Percentiles rank a stretch among this genome's conserved stretches.
Evolutionary conservation across 257 asterid species (phyloP).

Genomic region (Schizonepeta tenuifolia): DNA sequence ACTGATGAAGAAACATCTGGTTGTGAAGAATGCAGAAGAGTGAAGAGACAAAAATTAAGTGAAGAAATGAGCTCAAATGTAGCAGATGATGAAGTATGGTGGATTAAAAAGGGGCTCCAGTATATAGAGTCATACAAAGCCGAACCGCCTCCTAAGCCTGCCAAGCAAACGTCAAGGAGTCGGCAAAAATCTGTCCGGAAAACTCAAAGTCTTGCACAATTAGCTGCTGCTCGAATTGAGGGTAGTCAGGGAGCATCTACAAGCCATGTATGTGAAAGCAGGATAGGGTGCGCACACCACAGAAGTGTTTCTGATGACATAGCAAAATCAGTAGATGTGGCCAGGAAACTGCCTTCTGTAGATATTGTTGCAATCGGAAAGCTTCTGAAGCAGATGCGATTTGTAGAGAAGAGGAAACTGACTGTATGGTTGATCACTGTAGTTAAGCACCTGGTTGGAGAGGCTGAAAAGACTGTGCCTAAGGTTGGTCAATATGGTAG

Average conservation of each 20-base stretch:
- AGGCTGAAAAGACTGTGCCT: conserved; percentile 65
- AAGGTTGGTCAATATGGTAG: conserved; percentile 75
- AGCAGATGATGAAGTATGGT: conserved; percentile 82
- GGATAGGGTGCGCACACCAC: conserved; percentile 82
- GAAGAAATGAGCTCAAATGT: conserved; percentile 67
- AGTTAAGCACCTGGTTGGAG: conserved; percentile 79
- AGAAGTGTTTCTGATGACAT: conserved; percentile 62
- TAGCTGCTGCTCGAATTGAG: conserved; percentile 95
- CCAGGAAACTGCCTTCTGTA: conserved; percentile 45
- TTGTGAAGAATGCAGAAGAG: conserved; percentile 94
- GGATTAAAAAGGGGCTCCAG: conserved; percentile 82
- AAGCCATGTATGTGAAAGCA: conserved; percentile 90
- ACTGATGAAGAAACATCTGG: conserved; percentile 81
- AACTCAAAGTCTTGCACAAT: conserved; percentile 94
- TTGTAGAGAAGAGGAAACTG: conserved; percentile 69
- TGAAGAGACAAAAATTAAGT: conserved; percentile 76
- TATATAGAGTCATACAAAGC: conserved; percentile 62
- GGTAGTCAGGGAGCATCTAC: conserved; percentile 99
- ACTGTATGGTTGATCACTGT: conserved; percentile 73
- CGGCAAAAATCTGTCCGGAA: conserved; percentile 91
- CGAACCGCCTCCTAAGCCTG: conserved; percentile 91
- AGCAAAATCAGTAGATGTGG: conserved; percentile 58
- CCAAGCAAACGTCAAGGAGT: conserved; percentile 78
- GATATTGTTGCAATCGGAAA: conserved; percentile 76
- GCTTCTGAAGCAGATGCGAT: conserved; percentile 72